Evolutionary conservation across 192 early-diverging fungal species (phyloP).

Genomic region (Coemansia sp.): DNA sequence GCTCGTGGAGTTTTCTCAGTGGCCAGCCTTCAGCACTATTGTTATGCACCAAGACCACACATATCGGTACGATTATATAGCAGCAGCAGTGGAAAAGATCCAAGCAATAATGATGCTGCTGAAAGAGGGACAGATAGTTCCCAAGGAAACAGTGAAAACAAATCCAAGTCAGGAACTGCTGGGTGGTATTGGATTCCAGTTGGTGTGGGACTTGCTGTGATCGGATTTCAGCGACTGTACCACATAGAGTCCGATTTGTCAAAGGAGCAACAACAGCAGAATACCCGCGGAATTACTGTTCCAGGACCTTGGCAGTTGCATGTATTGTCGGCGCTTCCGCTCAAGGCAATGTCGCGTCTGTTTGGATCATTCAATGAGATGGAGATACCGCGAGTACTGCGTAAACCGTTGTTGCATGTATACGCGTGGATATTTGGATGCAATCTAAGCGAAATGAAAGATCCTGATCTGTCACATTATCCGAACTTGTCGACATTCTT

Average conservation of each 20-base stretch:
- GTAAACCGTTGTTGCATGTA: slow-evolving; percentile 68
- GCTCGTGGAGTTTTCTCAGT: background rate
- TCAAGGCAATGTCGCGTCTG: slow-evolving; percentile 83
- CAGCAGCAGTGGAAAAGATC: slow-evolving; percentile 1
- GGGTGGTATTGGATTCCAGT: slow-evolving; percentile 75
- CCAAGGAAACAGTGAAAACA: slow-evolving; percentile 2
- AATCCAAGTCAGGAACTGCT: slow-evolving; percentile 18
- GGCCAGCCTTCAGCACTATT: background rate
- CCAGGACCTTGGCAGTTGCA: slow-evolving; percentile 93
- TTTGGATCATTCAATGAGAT: slow-evolving; percentile 89
- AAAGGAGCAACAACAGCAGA: slow-evolving; percentile 21
- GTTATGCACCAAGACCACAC: slow-evolving; percentile 6
- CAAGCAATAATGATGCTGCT: background rate
- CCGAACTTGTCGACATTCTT: slow-evolving; percentile 90
- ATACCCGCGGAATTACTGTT: slow-evolving; percentile 28
- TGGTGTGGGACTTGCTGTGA: slow-evolving; percentile 70
- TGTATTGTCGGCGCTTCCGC: slow-evolving; percentile 79
- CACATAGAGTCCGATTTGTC: slow-evolving; percentile 50
- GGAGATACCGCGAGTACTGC: slow-evolving; percentile 75
- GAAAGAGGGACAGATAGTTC: background rate
- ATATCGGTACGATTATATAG: slow-evolving; percentile 13
- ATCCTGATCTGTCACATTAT: slow-evolving; percentile 74
- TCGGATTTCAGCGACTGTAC: slow-evolving; percentile 66
- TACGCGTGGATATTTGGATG: slow-evolving; percentile 89
- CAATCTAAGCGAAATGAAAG: slow-evolving; percentile 91